Base-by-base conservation (phyloP, 2,329 filamentous ascomycete species). In the Colletotrichum acutatum region DNA sequence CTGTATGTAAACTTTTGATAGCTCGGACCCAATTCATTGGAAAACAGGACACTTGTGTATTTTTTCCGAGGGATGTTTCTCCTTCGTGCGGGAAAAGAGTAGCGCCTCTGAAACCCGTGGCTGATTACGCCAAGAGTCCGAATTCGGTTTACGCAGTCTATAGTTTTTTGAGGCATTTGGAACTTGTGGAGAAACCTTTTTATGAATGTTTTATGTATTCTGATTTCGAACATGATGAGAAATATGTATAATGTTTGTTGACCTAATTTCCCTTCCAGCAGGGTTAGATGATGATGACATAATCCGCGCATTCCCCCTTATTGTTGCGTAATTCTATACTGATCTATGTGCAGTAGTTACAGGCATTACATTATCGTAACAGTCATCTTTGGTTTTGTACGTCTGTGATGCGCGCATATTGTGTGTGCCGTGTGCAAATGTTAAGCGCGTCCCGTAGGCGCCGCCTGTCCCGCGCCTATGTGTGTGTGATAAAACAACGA, bases 331-430 rank as follows among this genome's bases (percentile, higher is more conserved):
- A 70, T 58, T 72, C 70, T 66, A 72, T 61, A 72, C 70, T 61
- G 66, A 57, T 72, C 60, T 72, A 72, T 72, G 66, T 72, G 66
- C 70, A 72, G 70, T 72, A 70, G 66, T 72, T 65, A 64, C 59
- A 70, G 46, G 60, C 70, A 72, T 72, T 72, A 72, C 70, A 72
- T 72, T 70, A 72, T 72, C 70, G 70, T 72, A 68, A 72, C 66
- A 72, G 70, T 72, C 70, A 72, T 72, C 66, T 57, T 46, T 49
- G 34, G 42, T 64, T 69, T 58, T 69, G 59, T 69, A 69, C 66
- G 57, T 68, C 16, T 68, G 26, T 37, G 49, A 49, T 46, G 62
- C 53, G 61, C 46, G 62, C 56, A 28, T 32, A 26, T 42, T 64
- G 49, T 58, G 61, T 37, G 61, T 42, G 54, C 64, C 19, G 42